Conservation (phyloP, 331 rosid genomes). For the Dryas integrifolia region DNA sequence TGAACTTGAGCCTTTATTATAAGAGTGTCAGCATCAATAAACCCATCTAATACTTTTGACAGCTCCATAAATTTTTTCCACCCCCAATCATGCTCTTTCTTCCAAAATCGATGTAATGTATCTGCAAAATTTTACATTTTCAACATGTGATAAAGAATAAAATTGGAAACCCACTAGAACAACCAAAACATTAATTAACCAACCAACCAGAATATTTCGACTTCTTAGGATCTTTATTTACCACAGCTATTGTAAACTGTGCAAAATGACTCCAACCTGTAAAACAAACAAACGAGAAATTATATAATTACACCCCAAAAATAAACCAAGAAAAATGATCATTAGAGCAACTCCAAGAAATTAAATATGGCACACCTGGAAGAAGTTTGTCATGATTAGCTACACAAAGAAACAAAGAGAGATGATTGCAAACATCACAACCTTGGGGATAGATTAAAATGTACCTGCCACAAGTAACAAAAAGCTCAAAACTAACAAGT, state of each 20-base stretch:
- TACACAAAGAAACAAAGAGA: constrained; percentile 93
- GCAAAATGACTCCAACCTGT: constrained; percentile 99
- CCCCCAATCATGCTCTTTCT: constrained; percentile 99
- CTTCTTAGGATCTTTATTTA: constrained; percentile 94
- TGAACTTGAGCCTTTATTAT: constrained; percentile 99
- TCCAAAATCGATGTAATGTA: constrained; percentile 98
- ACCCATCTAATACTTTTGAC: constrained; percentile 94
- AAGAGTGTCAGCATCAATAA: constrained; percentile 85
- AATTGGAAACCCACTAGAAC: constrained; percentile 24
- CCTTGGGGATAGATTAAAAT: constrained; percentile 98
- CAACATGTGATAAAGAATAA: constrained; percentile 9
- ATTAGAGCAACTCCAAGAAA: constrained; percentile 6
- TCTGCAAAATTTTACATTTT: constrained; percentile 48
- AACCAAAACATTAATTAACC: constrained; percentile 19
- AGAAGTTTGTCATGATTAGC: constrained; percentile 99
- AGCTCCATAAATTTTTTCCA: constrained; percentile 99
- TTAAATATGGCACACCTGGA: constrained; percentile 59
- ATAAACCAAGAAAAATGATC: constrained; percentile 4
- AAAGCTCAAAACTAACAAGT: constrained; percentile 27
- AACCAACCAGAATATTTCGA: constrained; percentile 96
- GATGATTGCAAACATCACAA: constrained; percentile 97
- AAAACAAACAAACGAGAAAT: constrained; percentile 12
- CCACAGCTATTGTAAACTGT: constrained; percentile 97
- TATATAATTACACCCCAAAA: constrained; percentile 21
- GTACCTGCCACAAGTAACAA: constrained; percentile 66